phyloP scores from a whole-genome alignment of 2,329 filamentous ascomycete species.

The Xylariales sp. region DNA sequence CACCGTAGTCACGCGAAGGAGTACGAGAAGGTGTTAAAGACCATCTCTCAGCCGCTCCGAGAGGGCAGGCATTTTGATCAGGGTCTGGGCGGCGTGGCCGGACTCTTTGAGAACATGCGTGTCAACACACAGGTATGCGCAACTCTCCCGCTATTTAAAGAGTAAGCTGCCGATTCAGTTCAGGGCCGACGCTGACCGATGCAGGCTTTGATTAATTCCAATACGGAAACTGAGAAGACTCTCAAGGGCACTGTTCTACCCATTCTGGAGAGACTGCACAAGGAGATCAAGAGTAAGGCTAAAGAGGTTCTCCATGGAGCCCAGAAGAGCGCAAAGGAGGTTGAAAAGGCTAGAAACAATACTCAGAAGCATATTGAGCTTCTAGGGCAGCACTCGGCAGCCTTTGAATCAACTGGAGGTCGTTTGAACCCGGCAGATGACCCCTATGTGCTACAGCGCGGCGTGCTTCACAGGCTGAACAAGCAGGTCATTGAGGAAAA shows the following conservation, averaged over 20 bases:
- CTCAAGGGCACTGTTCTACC: slow-evolving; percentile 83
- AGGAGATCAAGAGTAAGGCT: slow-evolving; percentile 93
- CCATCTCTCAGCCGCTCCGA: slow-evolving; percentile 77
- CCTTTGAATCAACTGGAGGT: slow-evolving; percentile 71
- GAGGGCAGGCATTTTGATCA: slow-evolving; percentile 94
- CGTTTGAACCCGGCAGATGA: slow-evolving; percentile 71
- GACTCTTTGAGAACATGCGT: slow-evolving; percentile 91
- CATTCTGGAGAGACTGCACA: slow-evolving; percentile 84
- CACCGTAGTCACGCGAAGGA: slow-evolving; percentile 85
- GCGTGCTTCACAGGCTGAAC: slow-evolving; percentile 77
- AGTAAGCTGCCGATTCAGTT: slow-evolving; percentile 13
- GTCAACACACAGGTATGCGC: slow-evolving; percentile 72
- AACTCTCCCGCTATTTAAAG: background rate
- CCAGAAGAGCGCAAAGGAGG: slow-evolving; percentile 80
- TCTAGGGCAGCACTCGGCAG: slow-evolving; percentile 78
- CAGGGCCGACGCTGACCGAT: too few species aligned
- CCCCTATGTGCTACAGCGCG: slow-evolving; percentile 81
- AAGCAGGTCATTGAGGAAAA: slow-evolving; percentile 95
- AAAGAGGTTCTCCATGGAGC: slow-evolving; percentile 84
- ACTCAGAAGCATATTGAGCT: slow-evolving; percentile 97
- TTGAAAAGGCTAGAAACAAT: slow-evolving; percentile 78
- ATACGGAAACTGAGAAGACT: slow-evolving; percentile 86
- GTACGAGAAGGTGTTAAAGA: slow-evolving; percentile 93
- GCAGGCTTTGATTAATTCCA: slow-evolving; percentile 79
- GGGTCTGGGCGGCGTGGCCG: slow-evolving; percentile 77